These are phyloP conservation scores for Barnettozyma wickerhamii DNA, from an alignment of 805 yeast genomes.

Conservation along the genomic window DNA sequence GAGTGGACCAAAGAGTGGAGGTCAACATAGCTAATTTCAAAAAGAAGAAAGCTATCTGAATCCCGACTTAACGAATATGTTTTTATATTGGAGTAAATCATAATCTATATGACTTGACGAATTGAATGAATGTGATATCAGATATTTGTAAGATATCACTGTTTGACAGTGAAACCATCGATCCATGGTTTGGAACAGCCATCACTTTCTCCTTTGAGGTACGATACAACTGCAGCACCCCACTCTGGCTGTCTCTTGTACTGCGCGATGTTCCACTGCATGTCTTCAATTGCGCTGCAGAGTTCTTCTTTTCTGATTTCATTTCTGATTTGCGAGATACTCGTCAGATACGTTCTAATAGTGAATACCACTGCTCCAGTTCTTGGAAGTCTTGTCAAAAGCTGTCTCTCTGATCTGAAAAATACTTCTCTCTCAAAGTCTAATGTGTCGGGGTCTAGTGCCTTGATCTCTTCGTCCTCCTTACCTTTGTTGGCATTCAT, in stretches of 20 bases:
- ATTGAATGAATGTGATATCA: not conserved
- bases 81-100: no score
- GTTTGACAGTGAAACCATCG: slow-evolving; percentile 5
- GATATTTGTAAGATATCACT: not conserved
- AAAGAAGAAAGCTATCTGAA: slow-evolving; percentile 1
- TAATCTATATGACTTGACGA: no score
- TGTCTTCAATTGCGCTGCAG: slow-evolving; percentile 57
- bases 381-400: slow-evolving; percentile 47
- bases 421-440: slow-evolving; percentile 41
- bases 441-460: slow-evolving; percentile 30
- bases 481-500: slow-evolving; percentile 39
- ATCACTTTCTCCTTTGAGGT: slow-evolving; percentile 33
- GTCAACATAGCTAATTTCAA: slow-evolving; percentile 25
- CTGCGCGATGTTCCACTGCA: slow-evolving; percentile 52
- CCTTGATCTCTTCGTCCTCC: slow-evolving; percentile 27
- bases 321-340: slow-evolving; percentile 41
- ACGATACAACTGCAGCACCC: slow-evolving; percentile 60
- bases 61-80: not conserved
- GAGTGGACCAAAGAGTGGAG: slow-evolving; percentile 32
- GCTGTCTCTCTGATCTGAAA: slow-evolving; percentile 58
- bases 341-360: slow-evolving; percentile 54
- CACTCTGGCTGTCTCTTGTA: slow-evolving; percentile 65
- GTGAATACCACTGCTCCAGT: slow-evolving; percentile 44
- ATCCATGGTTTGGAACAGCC: slow-evolving; percentile 27
- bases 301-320: slow-evolving; percentile 49